phyloP scores from a whole-genome alignment of 2,329 filamentous ascomycete species.

The Paraphoma chrysanthemicola region DNA sequence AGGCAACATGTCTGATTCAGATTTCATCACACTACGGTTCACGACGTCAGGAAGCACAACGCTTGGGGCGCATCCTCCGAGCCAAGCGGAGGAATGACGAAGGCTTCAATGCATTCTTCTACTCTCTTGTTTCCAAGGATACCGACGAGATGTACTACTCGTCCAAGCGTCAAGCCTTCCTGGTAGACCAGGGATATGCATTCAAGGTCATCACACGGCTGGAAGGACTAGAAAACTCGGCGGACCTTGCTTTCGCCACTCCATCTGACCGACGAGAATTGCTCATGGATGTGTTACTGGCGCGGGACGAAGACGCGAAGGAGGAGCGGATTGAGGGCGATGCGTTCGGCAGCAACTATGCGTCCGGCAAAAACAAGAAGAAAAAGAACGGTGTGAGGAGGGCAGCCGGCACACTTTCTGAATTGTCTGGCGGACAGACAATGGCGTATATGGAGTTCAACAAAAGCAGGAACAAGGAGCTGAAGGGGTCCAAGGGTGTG shows the following conservation, averaged over 20 bases:
- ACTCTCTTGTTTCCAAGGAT: constrained; percentile 95
- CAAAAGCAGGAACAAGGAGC: constrained; percentile 54
- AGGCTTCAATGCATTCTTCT: constrained; percentile 99
- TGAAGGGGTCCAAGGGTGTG: constrained; percentile 7
- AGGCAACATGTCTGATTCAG: constrained; percentile 95
- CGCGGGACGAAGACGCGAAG: constrained; percentile 75
- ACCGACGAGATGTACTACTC: constrained; percentile 99
- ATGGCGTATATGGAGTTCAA: constrained; percentile 78
- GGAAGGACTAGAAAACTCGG: constrained; percentile 85
- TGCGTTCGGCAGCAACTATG: constrained; percentile 63
- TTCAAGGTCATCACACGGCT: constrained; percentile 99
- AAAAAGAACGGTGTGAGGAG: constrained; percentile 70
- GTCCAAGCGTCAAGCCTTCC: constrained; percentile 92
- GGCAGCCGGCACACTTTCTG: constrained; percentile 83
- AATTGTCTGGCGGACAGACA: constrained; percentile 88
- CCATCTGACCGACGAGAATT: constrained; percentile 83
- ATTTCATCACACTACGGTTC: constrained; percentile 98
- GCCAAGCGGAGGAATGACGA: constrained; percentile 97
- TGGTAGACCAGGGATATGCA: constrained; percentile 97
- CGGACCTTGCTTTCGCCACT: constrained; percentile 79
- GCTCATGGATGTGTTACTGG: constrained; percentile 85
- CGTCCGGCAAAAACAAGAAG: constrained; percentile 53
- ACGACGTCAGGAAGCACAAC: constrained; percentile 93
- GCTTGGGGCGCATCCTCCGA: constrained; percentile 88
- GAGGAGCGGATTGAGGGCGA: constrained; percentile 75